A percentile compares a stretch with the other conserved stretches of the same genome.
Evolutionary conservation across 2,329 filamentous ascomycete species (phyloP).

Genomic region (Colletotrichum tamarilloi): DNA sequence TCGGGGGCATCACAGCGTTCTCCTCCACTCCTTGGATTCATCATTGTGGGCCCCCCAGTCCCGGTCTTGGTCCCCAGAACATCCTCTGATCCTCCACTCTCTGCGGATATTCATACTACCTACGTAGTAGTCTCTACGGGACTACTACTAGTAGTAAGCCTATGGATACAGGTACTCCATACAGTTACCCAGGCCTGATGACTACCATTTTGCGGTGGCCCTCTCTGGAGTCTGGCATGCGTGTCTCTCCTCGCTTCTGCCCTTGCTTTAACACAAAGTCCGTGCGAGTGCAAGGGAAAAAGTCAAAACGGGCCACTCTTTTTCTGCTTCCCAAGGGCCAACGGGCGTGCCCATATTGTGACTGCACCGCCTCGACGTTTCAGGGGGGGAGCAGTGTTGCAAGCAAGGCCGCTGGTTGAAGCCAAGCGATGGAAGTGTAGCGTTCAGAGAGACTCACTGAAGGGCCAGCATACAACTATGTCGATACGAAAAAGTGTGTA

Average conservation of each 20-base stretch:
- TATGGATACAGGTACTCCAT: too few relatives aligned
- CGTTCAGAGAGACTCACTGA: background rate
- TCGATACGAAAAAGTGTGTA: background rate
- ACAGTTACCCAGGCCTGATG: background rate
- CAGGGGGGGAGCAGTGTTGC: constrained; percentile 30
- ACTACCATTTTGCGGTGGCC: background rate
- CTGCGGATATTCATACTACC: background rate
- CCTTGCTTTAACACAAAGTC: constrained; percentile 4
- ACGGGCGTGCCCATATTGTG: constrained; percentile 12
- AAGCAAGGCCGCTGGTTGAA: constrained; percentile 19
- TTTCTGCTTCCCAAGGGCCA: background rate
- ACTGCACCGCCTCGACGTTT: constrained; percentile 29
- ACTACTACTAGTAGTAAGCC: too few relatives aligned
- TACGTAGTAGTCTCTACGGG: too few relatives aligned
- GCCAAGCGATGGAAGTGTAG: constrained; percentile 1
- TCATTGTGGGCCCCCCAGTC: background rate
- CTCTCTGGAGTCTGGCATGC: background rate
- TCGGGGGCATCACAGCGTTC: background rate
- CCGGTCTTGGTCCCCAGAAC: background rate
- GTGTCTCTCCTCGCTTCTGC: background rate
- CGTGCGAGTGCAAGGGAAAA: constrained; percentile 17
- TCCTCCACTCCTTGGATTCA: background rate
- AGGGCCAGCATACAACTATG: background rate
- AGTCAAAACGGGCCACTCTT: constrained; percentile 24
- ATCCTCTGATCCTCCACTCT: background rate